Evolutionary conservation across 495 filamentous ascomycete genomes (phyloP).

Genomic region (Pseudoneurospora amorphoporcata): DNA sequence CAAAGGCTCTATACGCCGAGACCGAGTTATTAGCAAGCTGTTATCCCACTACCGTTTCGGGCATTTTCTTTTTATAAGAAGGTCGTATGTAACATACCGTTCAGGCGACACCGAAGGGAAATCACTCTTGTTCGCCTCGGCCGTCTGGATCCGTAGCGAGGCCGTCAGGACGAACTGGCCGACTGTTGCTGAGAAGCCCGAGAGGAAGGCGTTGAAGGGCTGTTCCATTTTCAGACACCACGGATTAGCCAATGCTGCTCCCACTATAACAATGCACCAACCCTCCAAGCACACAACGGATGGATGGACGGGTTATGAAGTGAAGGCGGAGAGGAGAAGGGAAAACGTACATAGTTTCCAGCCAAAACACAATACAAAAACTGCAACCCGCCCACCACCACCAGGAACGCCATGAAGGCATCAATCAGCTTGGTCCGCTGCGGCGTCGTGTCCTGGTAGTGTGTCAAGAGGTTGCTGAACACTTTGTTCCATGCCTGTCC

Average conservation of each 20-base stretch:
- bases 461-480: conserved; percentile 53
- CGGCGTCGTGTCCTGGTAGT: conserved; percentile 69
- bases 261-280: no score
- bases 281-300: no score
- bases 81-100: conserved; percentile 36
- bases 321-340: no score
- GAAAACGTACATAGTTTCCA: conserved; percentile 80
- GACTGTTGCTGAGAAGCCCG: conserved; percentile 88
- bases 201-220: conserved; percentile 98
- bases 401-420: conserved; percentile 82
- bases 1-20: conserved; percentile 62
- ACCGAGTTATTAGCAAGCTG: conserved; percentile 1
- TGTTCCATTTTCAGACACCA: conserved; percentile 21
- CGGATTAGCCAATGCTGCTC: background rate
- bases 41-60: background rate
- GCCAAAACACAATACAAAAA: conserved; percentile 88
- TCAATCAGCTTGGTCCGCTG: conserved; percentile 90
- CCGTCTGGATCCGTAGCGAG: conserved; percentile 85
- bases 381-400: conserved; percentile 76
- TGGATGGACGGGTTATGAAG: no score
- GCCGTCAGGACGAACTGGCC: conserved; percentile 86
- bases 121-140: conserved; percentile 59
- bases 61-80: no score
- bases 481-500: conserved; percentile 26
- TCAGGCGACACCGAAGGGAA: conserved; percentile 61